These are phyloP conservation scores for Penicillium maclennaniae DNA, from an alignment of 495 filamentous ascomycete species.

Conservation along the genomic window DNA sequence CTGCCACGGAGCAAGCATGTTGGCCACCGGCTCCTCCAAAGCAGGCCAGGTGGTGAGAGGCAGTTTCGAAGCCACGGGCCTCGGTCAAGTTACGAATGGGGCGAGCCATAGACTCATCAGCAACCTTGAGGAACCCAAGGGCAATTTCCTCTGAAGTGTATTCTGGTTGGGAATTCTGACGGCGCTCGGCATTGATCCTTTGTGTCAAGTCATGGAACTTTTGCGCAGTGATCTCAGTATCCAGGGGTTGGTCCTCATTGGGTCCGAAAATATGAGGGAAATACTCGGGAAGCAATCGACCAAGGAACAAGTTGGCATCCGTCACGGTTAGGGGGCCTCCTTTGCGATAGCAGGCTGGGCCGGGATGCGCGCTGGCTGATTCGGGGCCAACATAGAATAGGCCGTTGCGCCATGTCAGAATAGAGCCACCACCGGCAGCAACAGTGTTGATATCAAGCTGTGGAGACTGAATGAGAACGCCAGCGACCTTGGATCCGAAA, in stretches of 20 bases:
- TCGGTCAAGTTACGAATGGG: slow-evolving; percentile 54
- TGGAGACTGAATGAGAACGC: slow-evolving; percentile 90
- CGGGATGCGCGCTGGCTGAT: slow-evolving; percentile 88
- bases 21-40: slow-evolving; percentile 56
- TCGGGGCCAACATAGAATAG: slow-evolving; percentile 96
- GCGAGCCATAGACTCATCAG: slow-evolving; percentile 52
- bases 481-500: slow-evolving; percentile 94
- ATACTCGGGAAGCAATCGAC: slow-evolving; percentile 84
- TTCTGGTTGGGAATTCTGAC: slow-evolving; percentile 52
- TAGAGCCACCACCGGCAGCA: slow-evolving; percentile 87
- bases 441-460: slow-evolving; percentile 98
- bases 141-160: slow-evolving; percentile 89
- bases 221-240: slow-evolving; percentile 70
- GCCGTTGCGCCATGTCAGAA: slow-evolving; percentile 86
- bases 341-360: slow-evolving; percentile 92
- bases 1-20: slow-evolving; percentile 52
- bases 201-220: slow-evolving; percentile 74
- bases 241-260: slow-evolving; percentile 82
- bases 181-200: slow-evolving; percentile 67
- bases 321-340: slow-evolving; percentile 90
- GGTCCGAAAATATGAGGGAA: slow-evolving; percentile 97
- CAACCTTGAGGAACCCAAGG: slow-evolving; percentile 52
- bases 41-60: slow-evolving; percentile 48
- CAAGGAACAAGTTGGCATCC: slow-evolving; percentile 88
- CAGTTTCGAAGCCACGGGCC: slow-evolving; percentile 48